phyloP scores from a whole-genome alignment of 192 early-diverging fungal genomes.

The Gigaspora rosea region DNA sequence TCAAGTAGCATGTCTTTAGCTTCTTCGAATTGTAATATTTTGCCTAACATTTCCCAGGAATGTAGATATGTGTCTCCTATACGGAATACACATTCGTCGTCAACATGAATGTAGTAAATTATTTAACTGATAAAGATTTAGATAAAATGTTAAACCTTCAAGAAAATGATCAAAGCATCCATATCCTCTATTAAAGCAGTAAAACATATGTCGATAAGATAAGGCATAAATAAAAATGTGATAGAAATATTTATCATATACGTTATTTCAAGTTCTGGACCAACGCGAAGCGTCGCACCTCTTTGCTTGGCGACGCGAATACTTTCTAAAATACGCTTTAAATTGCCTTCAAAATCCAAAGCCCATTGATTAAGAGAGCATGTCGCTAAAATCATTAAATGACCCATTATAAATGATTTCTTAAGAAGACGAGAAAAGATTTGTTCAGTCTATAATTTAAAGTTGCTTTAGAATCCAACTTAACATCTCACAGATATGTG shows the following conservation, averaged over 20 bases:
- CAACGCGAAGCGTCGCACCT: constrained; percentile 84
- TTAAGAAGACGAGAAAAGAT: background rate
- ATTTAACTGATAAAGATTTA: background rate
- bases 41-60: constrained; percentile 88
- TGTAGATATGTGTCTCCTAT: constrained; percentile 90
- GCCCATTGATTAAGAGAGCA: constrained; percentile 94
- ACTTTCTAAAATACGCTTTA: constrained; percentile 80
- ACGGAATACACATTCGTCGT: background rate
- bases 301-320: constrained; percentile 78
- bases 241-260: constrained; percentile 30
- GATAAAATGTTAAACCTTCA: constrained; percentile 60
- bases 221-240: background rate
- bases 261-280: constrained; percentile 96
- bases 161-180: constrained; percentile 98
- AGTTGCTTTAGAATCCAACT: no score
- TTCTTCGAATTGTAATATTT: constrained; percentile 66
- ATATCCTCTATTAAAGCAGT: constrained; percentile 69
- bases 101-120: background rate
- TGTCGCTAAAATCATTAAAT: constrained; percentile 73
- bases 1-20: constrained; percentile 83
- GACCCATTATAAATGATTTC: constrained; percentile 43
- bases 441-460: no score
- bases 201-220: background rate
- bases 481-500: no score
- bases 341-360: constrained; percentile 94